Percentiles rank a stretch among this genome's conserved stretches.
These are phyloP conservation scores for Suillus ampliporus DNA, from an alignment of 768 basidiomycete genomes.

Conservation along the genomic window DNA sequence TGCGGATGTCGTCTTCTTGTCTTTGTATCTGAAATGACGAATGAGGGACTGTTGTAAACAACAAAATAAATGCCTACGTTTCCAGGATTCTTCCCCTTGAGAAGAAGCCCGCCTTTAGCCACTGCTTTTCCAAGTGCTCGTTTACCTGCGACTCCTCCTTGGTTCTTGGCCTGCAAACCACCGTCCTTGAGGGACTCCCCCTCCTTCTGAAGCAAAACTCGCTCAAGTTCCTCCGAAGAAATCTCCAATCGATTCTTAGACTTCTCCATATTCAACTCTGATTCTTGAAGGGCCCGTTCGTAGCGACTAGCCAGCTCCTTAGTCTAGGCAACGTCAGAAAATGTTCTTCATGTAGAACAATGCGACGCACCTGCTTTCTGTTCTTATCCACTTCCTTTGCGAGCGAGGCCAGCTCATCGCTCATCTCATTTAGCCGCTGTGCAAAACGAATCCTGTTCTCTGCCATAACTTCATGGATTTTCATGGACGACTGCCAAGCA, in stretches of 20 bases:
- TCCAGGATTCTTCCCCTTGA: conserved; percentile 93
- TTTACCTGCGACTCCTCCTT: conserved; percentile 68
- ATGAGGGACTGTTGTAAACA: conserved; percentile 16
- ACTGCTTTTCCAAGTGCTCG: conserved; percentile 90
- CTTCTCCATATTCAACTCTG: conserved; percentile 87
- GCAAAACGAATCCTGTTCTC: conserved; percentile 89
- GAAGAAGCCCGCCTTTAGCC: conserved; percentile 84
- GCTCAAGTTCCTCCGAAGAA: conserved; percentile 93
- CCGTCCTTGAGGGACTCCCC: conserved; percentile 91
- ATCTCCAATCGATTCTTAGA: conserved; percentile 85
- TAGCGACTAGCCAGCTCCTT: conserved; percentile 91
- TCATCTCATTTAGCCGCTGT: conserved; percentile 91
- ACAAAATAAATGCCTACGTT: conserved; percentile 54
- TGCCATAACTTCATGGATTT: conserved; percentile 87
- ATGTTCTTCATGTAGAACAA: conserved; percentile 3
- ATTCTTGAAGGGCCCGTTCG: conserved; percentile 87
- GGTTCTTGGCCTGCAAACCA: conserved; percentile 64
- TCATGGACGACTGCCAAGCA: conserved; percentile 89
- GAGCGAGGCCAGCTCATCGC: conserved; percentile 86
- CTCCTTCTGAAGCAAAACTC: conserved; percentile 91
- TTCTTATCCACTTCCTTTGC: conserved; percentile 95
- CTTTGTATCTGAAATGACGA: conserved; percentile 67
- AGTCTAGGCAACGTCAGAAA: conserved; percentile 54
- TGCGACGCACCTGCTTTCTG: conserved; percentile 73
- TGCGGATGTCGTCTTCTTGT: conserved; percentile 94